Percentiles rank a stretch among this genome's conserved stretches.
These are phyloP conservation scores for Lachnellula occidentalis DNA, from an alignment of 2,329 filamentous ascomycete species.

Conservation along the genomic window DNA sequence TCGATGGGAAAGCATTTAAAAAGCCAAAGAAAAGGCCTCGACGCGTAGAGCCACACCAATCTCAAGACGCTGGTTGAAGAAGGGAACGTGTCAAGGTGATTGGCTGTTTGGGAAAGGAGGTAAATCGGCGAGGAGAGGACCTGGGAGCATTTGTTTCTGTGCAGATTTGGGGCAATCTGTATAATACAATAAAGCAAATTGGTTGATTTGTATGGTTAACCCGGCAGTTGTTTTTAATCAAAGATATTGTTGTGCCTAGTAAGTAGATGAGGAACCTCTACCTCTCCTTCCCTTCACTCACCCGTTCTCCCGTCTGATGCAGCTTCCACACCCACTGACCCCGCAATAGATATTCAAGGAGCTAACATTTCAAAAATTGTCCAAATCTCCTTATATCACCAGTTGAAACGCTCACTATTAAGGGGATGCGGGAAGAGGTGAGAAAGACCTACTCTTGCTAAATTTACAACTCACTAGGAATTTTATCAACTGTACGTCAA, in stretches of 20 bases:
- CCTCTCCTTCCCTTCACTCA: not conserved
- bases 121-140: not conserved
- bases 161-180: constrained; percentile 13
- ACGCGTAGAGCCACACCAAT: constrained; percentile 29
- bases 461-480: too few species aligned
- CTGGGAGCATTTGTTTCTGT: constrained; percentile 8
- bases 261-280: constrained; percentile 5
- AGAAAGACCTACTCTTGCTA: too few species aligned
- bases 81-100: constrained; percentile 13
- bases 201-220: constrained; percentile 19
- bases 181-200: constrained; percentile 16
- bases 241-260: constrained; percentile 15
- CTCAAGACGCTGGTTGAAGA: constrained; percentile 32
- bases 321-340: constrained; percentile 4
- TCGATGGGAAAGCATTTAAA: constrained; percentile 1
- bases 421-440: too few species aligned
- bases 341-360: constrained; percentile 12
- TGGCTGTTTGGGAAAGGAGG: not conserved
- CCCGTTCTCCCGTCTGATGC: constrained; percentile 4
- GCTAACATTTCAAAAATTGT: constrained; percentile 12
- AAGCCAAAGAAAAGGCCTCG: constrained; percentile 20
- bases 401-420: constrained; percentile 3
- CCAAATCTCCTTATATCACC: constrained; percentile 7
- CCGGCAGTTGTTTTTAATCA: constrained; percentile 16
- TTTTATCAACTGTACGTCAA: too few species aligned